Base-by-base conservation (phyloP, 2,329 filamentous ascomycete species). In the Xylariales sp. region DNA sequence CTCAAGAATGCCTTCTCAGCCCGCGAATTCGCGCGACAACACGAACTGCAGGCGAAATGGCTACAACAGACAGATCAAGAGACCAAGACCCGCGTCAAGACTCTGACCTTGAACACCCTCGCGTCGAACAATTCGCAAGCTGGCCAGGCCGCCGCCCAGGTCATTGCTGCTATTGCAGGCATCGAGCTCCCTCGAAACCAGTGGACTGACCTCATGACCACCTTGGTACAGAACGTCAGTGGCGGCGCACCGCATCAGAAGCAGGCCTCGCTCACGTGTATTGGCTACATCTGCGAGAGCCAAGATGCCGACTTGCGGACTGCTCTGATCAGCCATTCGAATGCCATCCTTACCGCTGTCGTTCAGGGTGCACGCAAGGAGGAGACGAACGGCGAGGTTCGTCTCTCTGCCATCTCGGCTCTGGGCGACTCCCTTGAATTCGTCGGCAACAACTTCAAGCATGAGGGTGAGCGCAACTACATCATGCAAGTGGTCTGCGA, bases 401-500 rank as follows among this genome's bases (percentile, higher is more conserved):
- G 93, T 51, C 78, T 89, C 53, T 88, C 93, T 39, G 93, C 93
- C 59, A 93, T 98, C 61, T 87, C 87, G 37, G 93, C 93, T 33
- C 83, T 98, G 32, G 88, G 90, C 56, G 93, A 98, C 67, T 96
- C 91, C 28, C 83, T 97, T 46, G 93, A 98, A 66, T 98, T 98
- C 59, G 91, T 98, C 44, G 82, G 89, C 51, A 94, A 88, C 69
- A 98, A 98, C 72, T 98, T 98, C 68, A 94, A 96, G 69, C 93
- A 97, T 58, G 93, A 98, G 68, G 93, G 91, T 57, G 93, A 98
- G 76, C 84, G 93, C 54, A 98, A 98, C 73, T 98, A 97, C 74
- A 98, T 98, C 61, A 98, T 98, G 93, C 93, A 98, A 73, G 93
- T 98, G 51, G 88, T 98, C 58, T 98, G 93, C 70, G 93, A 98